These are phyloP conservation scores for Moringa oleifera DNA, from an alignment of 345 rosid species.

Conservation along the genomic window DNA sequence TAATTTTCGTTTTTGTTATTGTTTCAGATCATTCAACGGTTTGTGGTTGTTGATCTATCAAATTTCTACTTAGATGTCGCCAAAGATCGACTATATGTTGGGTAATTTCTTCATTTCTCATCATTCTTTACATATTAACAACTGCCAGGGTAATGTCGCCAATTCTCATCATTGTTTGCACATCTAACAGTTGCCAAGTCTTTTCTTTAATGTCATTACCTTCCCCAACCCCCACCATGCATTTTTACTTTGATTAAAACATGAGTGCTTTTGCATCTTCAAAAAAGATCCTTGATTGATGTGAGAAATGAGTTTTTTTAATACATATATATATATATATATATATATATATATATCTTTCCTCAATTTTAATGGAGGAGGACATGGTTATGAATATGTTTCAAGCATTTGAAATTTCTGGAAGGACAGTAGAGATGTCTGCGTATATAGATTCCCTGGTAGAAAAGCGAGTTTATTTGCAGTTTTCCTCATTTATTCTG, in stretches of 20 bases:
- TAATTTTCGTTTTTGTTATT: constrained; percentile 12
- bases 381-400: too few species aligned
- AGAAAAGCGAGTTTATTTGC: not conserved
- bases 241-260: not conserved
- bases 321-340: too few species aligned
- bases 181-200: too few species aligned
- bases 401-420: not conserved
- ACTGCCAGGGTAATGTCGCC: constrained; percentile 73
- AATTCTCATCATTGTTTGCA: constrained; percentile 7
- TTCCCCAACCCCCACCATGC: not conserved
- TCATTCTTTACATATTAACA: constrained; percentile 6
- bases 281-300: not conserved
- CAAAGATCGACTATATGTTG: constrained; percentile 92
- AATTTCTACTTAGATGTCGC: constrained; percentile 95
- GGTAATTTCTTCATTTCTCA: constrained; percentile 47
- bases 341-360: too few species aligned
- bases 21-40: constrained; percentile 76
- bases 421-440: not conserved
- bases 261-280: too few species aligned
- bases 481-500: not conserved
- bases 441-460: not conserved
- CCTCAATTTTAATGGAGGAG: too few species aligned
- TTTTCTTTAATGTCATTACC: too few species aligned
- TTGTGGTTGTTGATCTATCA: constrained; percentile 82
- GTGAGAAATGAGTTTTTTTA: not conserved